A percentile compares a stretch with the other conserved stretches of the same genome.
phyloP scores from a whole-genome alignment of 2,329 filamentous ascomycete genomes.

The Aspergillus clavatus region DNA sequence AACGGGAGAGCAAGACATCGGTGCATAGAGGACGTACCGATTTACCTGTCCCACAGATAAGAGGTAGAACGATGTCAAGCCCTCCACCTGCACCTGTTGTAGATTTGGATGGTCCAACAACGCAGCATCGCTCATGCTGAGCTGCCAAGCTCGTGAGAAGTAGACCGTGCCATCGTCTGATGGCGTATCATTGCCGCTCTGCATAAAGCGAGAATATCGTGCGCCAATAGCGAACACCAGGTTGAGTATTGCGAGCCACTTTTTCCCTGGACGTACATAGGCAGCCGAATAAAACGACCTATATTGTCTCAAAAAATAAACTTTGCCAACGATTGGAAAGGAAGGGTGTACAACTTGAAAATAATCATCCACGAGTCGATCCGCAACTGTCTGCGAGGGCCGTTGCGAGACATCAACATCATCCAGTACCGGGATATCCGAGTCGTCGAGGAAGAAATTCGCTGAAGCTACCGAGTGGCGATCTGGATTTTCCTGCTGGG shows the following conservation, averaged over 20 bases:
- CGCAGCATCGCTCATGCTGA: slow-evolving; percentile 33
- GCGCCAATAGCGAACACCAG: slow-evolving; percentile 43
- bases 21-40: slow-evolving; percentile 23
- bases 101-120: slow-evolving; percentile 40
- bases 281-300: slow-evolving; percentile 31
- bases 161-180: slow-evolving; percentile 37
- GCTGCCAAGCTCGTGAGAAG: slow-evolving; percentile 40
- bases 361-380: slow-evolving; percentile 38
- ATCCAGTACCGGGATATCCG: slow-evolving; percentile 29
- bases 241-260: slow-evolving; percentile 42
- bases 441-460: slow-evolving; percentile 40
- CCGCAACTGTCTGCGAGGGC: slow-evolving; percentile 35
- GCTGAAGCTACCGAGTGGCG: slow-evolving; percentile 28
- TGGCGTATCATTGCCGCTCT: slow-evolving; percentile 22
- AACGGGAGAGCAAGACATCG: not conserved
- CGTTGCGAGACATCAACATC: slow-evolving; percentile 34
- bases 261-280: slow-evolving; percentile 32
- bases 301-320: slow-evolving; percentile 38
- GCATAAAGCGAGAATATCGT: slow-evolving; percentile 30
- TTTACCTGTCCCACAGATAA: slow-evolving; percentile 41
- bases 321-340: slow-evolving; percentile 41
- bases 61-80: slow-evolving; percentile 39
- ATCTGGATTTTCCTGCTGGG: slow-evolving; percentile 16
- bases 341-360: slow-evolving; percentile 37
- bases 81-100: slow-evolving; percentile 42